Evolutionary conservation across 2,329 filamentous ascomycete species (phyloP), one percentile per base, ranked within the genome.

Genomic region (Alternaria tenuissima): DNA sequence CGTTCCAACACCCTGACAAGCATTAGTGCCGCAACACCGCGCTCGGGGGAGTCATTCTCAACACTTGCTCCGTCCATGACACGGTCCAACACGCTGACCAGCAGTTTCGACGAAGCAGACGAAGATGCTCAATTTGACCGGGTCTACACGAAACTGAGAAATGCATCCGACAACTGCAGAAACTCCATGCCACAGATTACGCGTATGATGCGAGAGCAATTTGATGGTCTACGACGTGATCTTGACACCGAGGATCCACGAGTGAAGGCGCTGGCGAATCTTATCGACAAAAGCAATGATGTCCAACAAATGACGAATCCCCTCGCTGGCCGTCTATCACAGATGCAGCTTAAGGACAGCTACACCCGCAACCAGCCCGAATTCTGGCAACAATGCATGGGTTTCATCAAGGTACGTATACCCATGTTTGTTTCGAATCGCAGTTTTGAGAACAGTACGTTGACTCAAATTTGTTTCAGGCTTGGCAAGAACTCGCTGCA

Each of bases 331-430:
- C 86, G 90, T n/a, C 81, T 97, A 11, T 92, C 89, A 4, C 85
- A 86, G 47, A 92, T 97, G 81, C 93, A 93, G 75, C 83, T 96
- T 11, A 95, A 94, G 75, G 93, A 97, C 69, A 91, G 92, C 7
- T 89, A 88, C 11, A 86, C 92, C 52, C 86, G 92, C 55, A 88
- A 84, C 64, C 85, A 87, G 65, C 82, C 83, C 42, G 86, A 88
- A 51, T 87, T 89, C 69, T 88, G 86, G 86, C 83, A 87, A 66
- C 82, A 94, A 54, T 95, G 91, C 81, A 93, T 90, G 79, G 85
- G 84, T 68, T 93, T 93, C 66, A 86, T 92, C 64, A 86, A 80
- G 75, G 81, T 83, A 68, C 67, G 78, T 73, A 65, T 58, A 55
- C 30, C 42, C 44, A 32, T 66, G 61, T 63, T 36, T 41, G 42